These are phyloP conservation scores for Trichoderma parareesei DNA, from an alignment of 495 filamentous ascomycete genomes.

Conservation along the genomic window DNA sequence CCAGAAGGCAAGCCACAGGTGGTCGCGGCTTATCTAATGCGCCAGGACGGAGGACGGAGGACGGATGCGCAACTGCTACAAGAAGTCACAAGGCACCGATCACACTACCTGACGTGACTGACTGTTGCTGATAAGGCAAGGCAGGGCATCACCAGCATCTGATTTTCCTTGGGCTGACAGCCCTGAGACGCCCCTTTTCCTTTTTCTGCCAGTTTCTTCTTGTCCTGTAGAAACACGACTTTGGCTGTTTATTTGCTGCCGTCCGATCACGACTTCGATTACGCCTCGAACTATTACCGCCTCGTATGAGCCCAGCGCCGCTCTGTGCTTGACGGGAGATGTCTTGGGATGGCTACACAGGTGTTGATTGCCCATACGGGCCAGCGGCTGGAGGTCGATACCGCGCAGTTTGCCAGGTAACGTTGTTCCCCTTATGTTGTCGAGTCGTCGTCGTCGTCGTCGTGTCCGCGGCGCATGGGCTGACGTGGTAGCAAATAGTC, in stretches of 20 bases:
- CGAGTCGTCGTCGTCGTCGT: too few relatives aligned
- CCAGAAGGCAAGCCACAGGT: neutral
- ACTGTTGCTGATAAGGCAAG: neutral
- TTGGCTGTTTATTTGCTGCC: too few relatives aligned
- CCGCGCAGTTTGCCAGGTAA: constrained; percentile 60
- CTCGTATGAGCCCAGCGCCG: constrained; percentile 1
- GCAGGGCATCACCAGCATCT: neutral
- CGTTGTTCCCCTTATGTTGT: constrained; percentile 21
- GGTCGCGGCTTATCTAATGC: neutral
- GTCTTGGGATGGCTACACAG: constrained; percentile 53
- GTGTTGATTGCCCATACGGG: constrained; percentile 85
- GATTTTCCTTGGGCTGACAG: neutral
- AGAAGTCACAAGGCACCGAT: constrained; percentile 11
- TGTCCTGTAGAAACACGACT: too few relatives aligned
- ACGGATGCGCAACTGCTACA: neutral
- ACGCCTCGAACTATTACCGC: neutral
- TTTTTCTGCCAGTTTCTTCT: too few relatives aligned
- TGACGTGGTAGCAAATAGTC: constrained; percentile 19
- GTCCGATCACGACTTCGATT: too few relatives aligned
- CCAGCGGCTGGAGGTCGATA: constrained; percentile 68
- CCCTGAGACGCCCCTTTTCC: neutral
- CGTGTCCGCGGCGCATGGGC: neutral
- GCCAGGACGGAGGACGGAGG: too few relatives aligned
- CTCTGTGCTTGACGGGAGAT: constrained; percentile 22
- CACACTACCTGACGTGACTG: neutral